Conservation (phyloP, 768 basidiomycete species). For the Russula ochroleuca region DNA sequence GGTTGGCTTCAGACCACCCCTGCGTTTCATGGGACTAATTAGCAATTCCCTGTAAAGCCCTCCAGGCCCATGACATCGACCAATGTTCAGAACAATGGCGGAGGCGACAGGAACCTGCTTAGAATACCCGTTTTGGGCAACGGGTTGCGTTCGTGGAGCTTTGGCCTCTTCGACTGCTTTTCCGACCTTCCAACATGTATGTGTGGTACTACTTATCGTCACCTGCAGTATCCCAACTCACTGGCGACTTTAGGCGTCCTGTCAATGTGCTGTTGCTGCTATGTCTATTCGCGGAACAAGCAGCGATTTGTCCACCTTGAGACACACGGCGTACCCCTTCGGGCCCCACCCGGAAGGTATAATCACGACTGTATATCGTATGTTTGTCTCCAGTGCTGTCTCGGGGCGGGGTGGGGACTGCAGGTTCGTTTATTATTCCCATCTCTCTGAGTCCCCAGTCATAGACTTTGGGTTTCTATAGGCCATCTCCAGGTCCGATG, state of each 20-base stretch:
- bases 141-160: not conserved
- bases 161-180: slow-evolving; percentile 1
- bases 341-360: not conserved
- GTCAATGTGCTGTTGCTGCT: not conserved
- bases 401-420: not conserved
- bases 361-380: not conserved
- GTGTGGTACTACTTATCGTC: not conserved
- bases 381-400: not conserved
- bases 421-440: not conserved
- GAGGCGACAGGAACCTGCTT: not conserved
- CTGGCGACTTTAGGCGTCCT: not conserved
- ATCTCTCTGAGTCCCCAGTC: not conserved
- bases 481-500: not conserved
- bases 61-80: not conserved
- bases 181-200: slow-evolving; percentile 3
- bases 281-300: slow-evolving; percentile 6
- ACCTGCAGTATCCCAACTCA: not conserved
- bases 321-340: not conserved
- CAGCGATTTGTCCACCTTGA: not conserved
- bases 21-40: not conserved
- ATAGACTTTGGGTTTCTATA: not conserved
- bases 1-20: not conserved
- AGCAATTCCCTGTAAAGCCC: not conserved
- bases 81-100: not conserved
- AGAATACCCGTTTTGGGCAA: not conserved